A percentile compares a stretch with the other conserved stretches of the same genome.
These are phyloP conservation scores for Beauveria australis DNA, from an alignment of 2,329 filamentous ascomycete species.

Conservation along the genomic window DNA sequence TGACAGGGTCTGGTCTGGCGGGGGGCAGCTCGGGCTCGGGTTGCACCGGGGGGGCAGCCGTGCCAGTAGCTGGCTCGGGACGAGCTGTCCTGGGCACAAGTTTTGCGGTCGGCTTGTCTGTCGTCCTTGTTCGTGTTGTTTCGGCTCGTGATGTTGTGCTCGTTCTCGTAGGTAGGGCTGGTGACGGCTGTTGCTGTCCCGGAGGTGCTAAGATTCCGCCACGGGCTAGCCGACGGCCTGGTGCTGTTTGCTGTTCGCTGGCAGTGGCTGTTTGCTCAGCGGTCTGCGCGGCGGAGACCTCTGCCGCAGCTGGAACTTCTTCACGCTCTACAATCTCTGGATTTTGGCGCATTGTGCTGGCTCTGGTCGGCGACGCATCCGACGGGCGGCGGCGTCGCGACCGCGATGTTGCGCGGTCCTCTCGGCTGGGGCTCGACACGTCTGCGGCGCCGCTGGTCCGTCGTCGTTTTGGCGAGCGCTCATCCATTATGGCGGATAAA, in stretches of 20 bases:
- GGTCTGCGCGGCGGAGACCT: constrained; percentile 11
- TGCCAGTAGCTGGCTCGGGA: neutral
- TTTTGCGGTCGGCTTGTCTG: neutral
- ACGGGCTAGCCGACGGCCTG: constrained; percentile 7
- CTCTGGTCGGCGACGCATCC: constrained; percentile 59
- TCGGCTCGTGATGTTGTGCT: neutral
- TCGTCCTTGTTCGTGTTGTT: neutral
- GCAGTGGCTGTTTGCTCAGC: constrained; percentile 1
- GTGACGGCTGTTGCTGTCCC: neutral
- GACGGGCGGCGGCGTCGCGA: constrained; percentile 38
- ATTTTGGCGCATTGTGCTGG: constrained; percentile 54
- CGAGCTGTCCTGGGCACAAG: neutral
- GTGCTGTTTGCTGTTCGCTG: constrained; percentile 6
- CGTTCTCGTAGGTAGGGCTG: neutral
- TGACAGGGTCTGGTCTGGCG: constrained; percentile 43
- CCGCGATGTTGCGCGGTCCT: constrained; percentile 13
- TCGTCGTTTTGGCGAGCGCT: constrained; percentile 55
- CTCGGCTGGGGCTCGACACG: constrained; percentile 21
- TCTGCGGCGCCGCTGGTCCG: constrained; percentile 34
- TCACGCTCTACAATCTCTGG: constrained; percentile 46
- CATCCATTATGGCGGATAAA: constrained; percentile 31
- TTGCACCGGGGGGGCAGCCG: constrained; percentile 9
- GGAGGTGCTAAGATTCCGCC: constrained; percentile 2
- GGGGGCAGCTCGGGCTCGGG: constrained; percentile 58
- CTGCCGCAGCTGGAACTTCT: constrained; percentile 28